Evolutionary conservation across 2,329 filamentous ascomycete species (phyloP), one percentile per base, ranked within the genome.

Genomic region (Phyllosticta capitalensis): DNA sequence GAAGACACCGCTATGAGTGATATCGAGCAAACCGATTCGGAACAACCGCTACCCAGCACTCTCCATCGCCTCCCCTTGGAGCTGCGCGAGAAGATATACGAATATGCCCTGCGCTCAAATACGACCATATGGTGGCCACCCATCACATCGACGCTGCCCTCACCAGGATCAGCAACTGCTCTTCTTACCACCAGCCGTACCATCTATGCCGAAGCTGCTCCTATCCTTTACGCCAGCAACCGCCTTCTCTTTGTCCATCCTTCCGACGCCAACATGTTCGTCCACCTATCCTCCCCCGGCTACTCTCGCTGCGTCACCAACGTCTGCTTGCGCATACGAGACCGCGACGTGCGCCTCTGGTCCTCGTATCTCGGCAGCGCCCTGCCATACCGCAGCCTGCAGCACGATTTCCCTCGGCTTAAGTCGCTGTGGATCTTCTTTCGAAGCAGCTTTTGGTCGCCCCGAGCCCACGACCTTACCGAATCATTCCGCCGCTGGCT

Each of bases 181-280:
- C 69, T 74, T 9, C 64, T 74, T 14, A 67, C 62, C 9, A 62
- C 65, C 10, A 69, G 64, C 58, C 64, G 62, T 9, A 68, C 70
- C 54, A 63, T 74, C 24, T 66, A 72, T 62, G 58, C 63, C 12
- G 72, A 74, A 56, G 67, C 71, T 3, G 66, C 66, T 4, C 67
- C 68, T 0, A 61, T 73, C 14, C 65, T 74, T n/a, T 74, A 74
- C 63, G 58, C 65, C 12, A 55, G 55, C 19, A 74, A 74, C 65
- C 70, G 68, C 54, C 72, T 74, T 59, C 64, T 71, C 56, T 74
- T 74, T 65, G 67, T 65, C 4, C 72, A 74, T 56, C 72, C 72
- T 6, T 71, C 67, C 55, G 72, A 74, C 60, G 71, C 68, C 63
- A 74, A 71, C 65, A 69, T 74, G 62, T 74, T 74, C 63, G 67